A percentile compares a stretch with the other conserved stretches of the same genome.
phyloP scores from a whole-genome alignment of 352 stramenopile species.

The Globisporangium paroecandrum region DNA sequence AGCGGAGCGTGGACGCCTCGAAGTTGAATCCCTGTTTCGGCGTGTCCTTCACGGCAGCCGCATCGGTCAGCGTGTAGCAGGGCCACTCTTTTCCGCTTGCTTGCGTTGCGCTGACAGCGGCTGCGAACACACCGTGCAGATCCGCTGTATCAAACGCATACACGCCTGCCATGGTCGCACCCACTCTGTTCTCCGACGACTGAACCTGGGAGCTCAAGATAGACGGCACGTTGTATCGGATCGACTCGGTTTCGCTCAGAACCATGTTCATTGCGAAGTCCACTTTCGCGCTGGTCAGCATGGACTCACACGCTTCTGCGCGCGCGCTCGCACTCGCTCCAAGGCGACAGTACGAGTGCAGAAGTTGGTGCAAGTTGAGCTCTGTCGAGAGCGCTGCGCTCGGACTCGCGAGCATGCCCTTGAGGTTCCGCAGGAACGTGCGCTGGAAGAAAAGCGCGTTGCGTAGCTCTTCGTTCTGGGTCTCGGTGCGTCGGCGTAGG shows the following conservation, averaged over 20 bases:
- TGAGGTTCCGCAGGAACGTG: conserved; percentile 7
- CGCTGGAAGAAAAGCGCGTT: conserved; percentile 5
- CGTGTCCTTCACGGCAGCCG: background rate
- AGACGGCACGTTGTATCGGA: background rate
- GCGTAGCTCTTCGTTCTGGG: conserved; percentile 3
- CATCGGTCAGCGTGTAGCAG: background rate
- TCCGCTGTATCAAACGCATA: conserved; percentile 5
- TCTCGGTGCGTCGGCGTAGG: background rate
- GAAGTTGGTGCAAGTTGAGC: conserved; percentile 8
- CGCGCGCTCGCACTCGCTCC: background rate
- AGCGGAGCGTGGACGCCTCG: conserved; percentile 3
- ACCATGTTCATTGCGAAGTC: conserved; percentile 4
- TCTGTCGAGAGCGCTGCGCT: conserved; percentile 2
- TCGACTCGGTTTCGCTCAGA: conserved; percentile 4
- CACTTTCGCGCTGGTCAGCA: conserved; percentile 5
- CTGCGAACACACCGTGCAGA: background rate
- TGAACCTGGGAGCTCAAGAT: background rate
- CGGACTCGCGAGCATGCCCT: conserved; percentile 4
- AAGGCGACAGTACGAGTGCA: conserved; percentile 11
- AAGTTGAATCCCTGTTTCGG: background rate
- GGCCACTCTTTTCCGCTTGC: conserved; percentile 2
- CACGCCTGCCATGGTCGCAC: conserved; percentile 1
- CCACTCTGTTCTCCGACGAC: background rate
- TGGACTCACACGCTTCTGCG: background rate
- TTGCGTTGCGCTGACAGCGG: background rate